phyloP scores from a whole-genome alignment of 371 early-diverging fungal genomes.

The Circinella umbellata region DNA sequence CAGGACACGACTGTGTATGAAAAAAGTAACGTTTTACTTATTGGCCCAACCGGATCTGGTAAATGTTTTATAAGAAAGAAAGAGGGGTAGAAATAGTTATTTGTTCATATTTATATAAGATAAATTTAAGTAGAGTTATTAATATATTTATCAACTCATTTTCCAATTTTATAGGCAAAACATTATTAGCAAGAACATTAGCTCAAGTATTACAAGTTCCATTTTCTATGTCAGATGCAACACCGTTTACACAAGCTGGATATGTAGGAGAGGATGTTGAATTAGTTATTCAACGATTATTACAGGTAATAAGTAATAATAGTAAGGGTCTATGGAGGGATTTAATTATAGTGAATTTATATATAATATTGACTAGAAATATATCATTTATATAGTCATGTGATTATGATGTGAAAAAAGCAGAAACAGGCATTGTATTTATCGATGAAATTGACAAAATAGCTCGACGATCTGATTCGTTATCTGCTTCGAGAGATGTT shows the following conservation, averaged over 20 bases:
- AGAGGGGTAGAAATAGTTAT: too few relatives aligned
- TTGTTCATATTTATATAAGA: not conserved
- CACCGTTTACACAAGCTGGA: conserved; percentile 93
- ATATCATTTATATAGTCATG: conserved; percentile 55
- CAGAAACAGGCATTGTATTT: conserved; percentile 91
- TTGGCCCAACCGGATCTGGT: conserved; percentile 87
- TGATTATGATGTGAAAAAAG: conserved; percentile 85
- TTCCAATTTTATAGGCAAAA: conserved; percentile 60
- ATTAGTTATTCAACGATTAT: conserved; percentile 81
- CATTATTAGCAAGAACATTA: conserved; percentile 82
- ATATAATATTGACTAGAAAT: not conserved
- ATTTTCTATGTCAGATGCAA: conserved; percentile 92
- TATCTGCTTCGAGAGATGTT: conserved; percentile 85
- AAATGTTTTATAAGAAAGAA: not conserved
- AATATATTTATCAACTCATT: not conserved
- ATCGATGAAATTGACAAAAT: conserved; percentile 96
- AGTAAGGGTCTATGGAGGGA: not conserved
- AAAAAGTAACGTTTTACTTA: conserved; percentile 89
- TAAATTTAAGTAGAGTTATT: not conserved
- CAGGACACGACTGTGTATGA: conserved; percentile 65
- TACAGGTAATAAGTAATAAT: conserved; percentile 59
- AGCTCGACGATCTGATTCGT: conserved; percentile 75
- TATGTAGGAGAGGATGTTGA: conserved; percentile 97
- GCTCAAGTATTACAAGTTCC: conserved; percentile 90
- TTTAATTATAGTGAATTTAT: not conserved